Conservation (phyloP, 129 eudicot species). For the Lactuca sativa region DNA sequence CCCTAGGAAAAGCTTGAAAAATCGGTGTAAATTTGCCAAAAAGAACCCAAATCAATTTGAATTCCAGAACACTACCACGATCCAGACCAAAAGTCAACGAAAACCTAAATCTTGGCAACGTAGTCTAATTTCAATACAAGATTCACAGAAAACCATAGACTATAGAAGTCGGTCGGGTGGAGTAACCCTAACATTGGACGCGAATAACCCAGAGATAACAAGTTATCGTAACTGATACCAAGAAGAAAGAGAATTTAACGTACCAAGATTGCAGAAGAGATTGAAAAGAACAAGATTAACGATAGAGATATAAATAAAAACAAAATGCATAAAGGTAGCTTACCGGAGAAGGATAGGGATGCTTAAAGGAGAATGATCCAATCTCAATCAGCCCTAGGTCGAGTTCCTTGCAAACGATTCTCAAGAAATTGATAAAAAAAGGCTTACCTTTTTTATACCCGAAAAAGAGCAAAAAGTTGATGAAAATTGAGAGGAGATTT, state of each 20-base stretch:
- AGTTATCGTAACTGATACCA: neutral
- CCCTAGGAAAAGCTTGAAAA: too few species aligned
- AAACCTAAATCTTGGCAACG: neutral
- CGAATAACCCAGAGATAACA: neutral
- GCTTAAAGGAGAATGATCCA: neutral
- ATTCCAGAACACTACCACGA: neutral
- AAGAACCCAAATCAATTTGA: neutral
- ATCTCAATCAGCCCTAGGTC: too few species aligned
- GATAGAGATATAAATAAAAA: neutral
- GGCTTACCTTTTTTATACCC: too few species aligned
- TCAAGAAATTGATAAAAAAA: too few species aligned
- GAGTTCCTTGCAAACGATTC: too few species aligned
- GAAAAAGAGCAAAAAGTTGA: too few species aligned
- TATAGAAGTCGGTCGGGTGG: neutral
- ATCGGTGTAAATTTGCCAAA: conserved; percentile 4
- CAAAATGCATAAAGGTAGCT: conserved; percentile 8
- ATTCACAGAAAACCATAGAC: conserved; percentile 6
- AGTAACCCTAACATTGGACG: neutral
- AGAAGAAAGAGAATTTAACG: neutral
- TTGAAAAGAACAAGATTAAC: neutral
- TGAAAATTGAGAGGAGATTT: too few species aligned
- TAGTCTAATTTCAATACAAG: neutral
- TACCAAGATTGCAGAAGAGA: conserved; percentile 20
- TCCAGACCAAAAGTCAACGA: conserved; percentile 14
- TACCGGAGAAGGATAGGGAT: conserved; percentile 32